Base-by-base conservation (phyloP, 1,139 yeast genomes). In the Lizanozyma gosingica region DNA sequence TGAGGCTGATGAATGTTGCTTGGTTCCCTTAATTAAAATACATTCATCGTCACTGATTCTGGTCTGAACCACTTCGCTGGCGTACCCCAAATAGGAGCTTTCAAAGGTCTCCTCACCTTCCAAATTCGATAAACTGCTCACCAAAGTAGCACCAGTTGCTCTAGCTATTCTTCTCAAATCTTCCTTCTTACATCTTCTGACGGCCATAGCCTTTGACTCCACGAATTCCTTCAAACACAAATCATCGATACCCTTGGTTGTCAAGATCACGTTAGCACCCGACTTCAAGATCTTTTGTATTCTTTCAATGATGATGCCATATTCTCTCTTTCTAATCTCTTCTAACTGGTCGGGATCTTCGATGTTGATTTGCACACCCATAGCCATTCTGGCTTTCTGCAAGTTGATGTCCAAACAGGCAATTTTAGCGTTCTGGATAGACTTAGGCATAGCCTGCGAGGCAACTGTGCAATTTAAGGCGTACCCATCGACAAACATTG, bases 31-130 rank as follows among this genome's bases (percentile, higher is more conserved):
- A 51, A 94, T 79, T 51, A 94, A 73, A 51, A 94, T 92, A 69
- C 97, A 92, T 65, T 94, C 99, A 61, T 94, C 97, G 61, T 94
- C 99, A 46, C 95, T 84, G 55, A 86, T 85, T 62, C 84, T 79
- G 41, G 88, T 86, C 67, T 94, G 98, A 18, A 76, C 78, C 44
- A 92, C 98, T 62, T 85, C 94, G 48, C 86, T 95, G 41, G 98
- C 97, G 43, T 73, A 65, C 45, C 99, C 99, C 52, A 94, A 71
- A 59, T 81, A 84, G 39, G 86, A 74, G 3, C 88, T 50, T 63
- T 94, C 99, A 58, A 90, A 94, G 33, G 94, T 87, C 63, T 94
- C 99, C 42, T 94, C 98, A 53, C 99, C 98, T 61, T 92, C 98
- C 62, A 94, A 73, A 58, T 94, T 92, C 43, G 96, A 83, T 76